Percentiles rank a stretch among this genome's conserved stretches.
These are phyloP conservation scores for Bassia scoparia DNA, from an alignment of 148 eudicot species.

Conservation along the genomic window DNA sequence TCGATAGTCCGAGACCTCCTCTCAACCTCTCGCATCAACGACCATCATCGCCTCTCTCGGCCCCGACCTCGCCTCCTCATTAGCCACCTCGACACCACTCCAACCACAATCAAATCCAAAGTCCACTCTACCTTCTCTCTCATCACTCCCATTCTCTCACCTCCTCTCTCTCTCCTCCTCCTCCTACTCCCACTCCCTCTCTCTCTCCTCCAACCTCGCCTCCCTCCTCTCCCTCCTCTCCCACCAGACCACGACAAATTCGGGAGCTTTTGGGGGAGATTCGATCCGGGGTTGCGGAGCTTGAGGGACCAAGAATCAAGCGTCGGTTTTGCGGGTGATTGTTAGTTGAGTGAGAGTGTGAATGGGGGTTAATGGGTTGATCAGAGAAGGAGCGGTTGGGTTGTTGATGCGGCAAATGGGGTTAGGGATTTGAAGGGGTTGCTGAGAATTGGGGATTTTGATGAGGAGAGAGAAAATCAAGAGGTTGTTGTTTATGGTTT, in stretches of 20 bases:
- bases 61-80: slow-evolving; percentile 93
- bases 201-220: slow-evolving; percentile 41
- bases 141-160: slow-evolving; percentile 58
- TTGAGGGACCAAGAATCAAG: slow-evolving; percentile 49
- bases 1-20: slow-evolving; percentile 65
- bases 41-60: slow-evolving; percentile 65
- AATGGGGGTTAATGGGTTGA: slow-evolving; percentile 36
- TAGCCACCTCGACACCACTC: slow-evolving; percentile 65
- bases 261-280: slow-evolving; percentile 36
- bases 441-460: slow-evolving; percentile 40
- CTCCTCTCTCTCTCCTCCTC: slow-evolving; percentile 58
- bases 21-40: slow-evolving; percentile 49
- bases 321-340: slow-evolving; percentile 43
- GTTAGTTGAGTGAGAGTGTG: slow-evolving; percentile 41
- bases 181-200: slow-evolving; percentile 36
- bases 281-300: slow-evolving; percentile 34
- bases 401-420: slow-evolving; percentile 54
- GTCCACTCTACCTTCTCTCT: slow-evolving; percentile 58
- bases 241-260: slow-evolving; percentile 39
- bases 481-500: slow-evolving; percentile 61
- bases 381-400: slow-evolving; percentile 43
- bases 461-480: slow-evolving; percentile 43
- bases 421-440: slow-evolving; percentile 53
- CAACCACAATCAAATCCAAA: slow-evolving; percentile 61
- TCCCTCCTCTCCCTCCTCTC: slow-evolving; percentile 37